Conservation (phyloP, 2,329 filamentous ascomycete genomes). For the Didymella pomorum region DNA sequence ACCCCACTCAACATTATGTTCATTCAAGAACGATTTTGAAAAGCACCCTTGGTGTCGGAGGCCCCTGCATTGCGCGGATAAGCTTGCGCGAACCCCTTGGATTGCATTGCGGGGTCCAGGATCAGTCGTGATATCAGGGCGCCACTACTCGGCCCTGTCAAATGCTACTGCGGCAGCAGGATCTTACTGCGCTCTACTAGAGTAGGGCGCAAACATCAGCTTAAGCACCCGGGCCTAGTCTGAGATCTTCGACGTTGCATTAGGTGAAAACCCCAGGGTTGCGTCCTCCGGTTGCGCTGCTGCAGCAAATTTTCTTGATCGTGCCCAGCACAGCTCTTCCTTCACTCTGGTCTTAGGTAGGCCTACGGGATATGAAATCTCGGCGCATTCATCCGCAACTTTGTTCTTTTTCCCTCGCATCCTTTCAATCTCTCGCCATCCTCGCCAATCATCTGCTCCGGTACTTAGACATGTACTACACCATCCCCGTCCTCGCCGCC, state of each 20-base stretch:
- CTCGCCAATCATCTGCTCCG: not conserved
- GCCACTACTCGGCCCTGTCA: too few relatives aligned
- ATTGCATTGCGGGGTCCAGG: not conserved
- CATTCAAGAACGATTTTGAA: not conserved
- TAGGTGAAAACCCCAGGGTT: not conserved
- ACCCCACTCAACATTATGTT: too few relatives aligned
- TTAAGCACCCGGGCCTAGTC: not conserved
- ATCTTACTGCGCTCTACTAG: not conserved
- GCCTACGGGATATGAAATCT: not conserved
- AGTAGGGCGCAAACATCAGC: not conserved
- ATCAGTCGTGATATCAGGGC: not conserved
- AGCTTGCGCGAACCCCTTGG: not conserved
- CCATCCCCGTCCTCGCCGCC: not conserved
- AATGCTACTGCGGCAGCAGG: too few relatives aligned
- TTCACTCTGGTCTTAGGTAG: not conserved
- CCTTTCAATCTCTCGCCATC: not conserved
- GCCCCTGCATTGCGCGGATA: not conserved
- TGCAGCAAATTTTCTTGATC: not conserved
- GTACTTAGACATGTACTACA: not conserved
- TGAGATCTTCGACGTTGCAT: not conserved
- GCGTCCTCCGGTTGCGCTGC: not conserved
- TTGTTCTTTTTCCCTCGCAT: not conserved
- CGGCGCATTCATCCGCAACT: too few relatives aligned
- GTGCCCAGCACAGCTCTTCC: not conserved
- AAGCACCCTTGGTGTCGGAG: too few relatives aligned